A percentile compares a stretch with the other conserved stretches of the same genome.
Conservation (phyloP, 345 rosid species). For the Brassica nigra region DNA sequence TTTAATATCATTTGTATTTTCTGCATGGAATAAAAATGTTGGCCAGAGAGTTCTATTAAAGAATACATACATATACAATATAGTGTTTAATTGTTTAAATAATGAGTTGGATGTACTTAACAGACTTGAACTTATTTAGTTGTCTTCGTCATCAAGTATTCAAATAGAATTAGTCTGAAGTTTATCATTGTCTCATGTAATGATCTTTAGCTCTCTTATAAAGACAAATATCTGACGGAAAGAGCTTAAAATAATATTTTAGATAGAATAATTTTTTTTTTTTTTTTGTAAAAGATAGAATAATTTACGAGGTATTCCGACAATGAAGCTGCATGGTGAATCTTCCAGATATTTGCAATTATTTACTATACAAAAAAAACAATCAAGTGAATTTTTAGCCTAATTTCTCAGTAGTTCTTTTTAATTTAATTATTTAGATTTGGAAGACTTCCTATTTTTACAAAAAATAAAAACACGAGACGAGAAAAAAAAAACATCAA, state of each 20-base stretch:
- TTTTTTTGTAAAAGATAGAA: no score
- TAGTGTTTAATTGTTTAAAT: no score
- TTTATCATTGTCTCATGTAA: background rate
- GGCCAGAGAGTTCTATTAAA: background rate
- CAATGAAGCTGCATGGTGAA: conserved; percentile 39
- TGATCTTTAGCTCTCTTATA: background rate
- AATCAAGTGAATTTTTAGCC: conserved; percentile 35
- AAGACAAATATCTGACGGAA: background rate
- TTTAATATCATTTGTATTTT: background rate
- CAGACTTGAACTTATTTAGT: no score
- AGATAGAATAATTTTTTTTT: no score
- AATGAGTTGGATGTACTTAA: no score
- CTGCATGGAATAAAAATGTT: background rate
- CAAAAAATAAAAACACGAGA: background rate
- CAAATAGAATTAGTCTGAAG: background rate
- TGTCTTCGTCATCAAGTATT: background rate
- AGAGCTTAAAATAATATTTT: conserved; percentile 4
- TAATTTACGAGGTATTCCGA: conserved; percentile 34
- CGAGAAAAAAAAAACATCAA: conserved; percentile 8
- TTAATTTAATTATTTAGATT: conserved; percentile 19
- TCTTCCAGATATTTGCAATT: conserved; percentile 29
- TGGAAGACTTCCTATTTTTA: conserved; percentile 37
- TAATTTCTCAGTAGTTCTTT: conserved; percentile 32
- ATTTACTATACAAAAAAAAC: conserved; percentile 14
- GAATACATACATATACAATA: no score